Base-by-base conservation (phyloP, 1,139 yeast species). In the Lodderomyces jiufengensis region DNA sequence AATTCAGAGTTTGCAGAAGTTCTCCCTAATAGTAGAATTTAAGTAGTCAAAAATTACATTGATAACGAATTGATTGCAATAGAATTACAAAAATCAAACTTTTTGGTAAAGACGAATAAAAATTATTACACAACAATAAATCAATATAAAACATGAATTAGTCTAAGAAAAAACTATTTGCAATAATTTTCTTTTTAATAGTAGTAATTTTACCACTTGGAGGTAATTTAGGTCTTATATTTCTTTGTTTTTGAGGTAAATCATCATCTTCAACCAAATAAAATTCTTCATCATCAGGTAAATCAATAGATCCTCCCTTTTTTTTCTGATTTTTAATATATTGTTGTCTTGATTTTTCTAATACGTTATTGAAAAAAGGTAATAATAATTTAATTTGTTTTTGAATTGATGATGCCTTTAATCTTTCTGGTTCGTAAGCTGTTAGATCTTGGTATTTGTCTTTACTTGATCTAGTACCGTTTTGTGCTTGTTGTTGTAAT, bases 151-250 rank as follows among this genome's bases (percentile, higher is more conserved):
- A n/a, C n/a, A n/a, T n/a, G n/a, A n/a, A n/a, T n/a, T n/a, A n/a
- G n/a, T n/a, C n/a, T n/a, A n/a, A 48, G 38, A 65, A 73, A 50
- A 71, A 84, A 0, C 84, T 72, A 32, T 58, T 70, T 1, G 76
- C 63, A 6, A 79, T 59, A 9, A 71, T 54, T 50, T 74, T 79
- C 63, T 82, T 86, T 62, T 86, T 88, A 24, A 79, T 66, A 2
- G 76, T 70, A 0, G 84, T 61, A 27, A 92, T 85, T 56, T 86
- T 90, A 31, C 97, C 98, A 9, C 90, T 87, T 0, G 97, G 97
- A 2, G 97, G 97, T 32, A 92, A 67, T 51, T 92, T 81, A 1
- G 96, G 86, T 45, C 94, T 74, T n/a, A 76, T 72, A 44, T 82
- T 80, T 35, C 90, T 67, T 55, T 84, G 92, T 48, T 84, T 84